Evolutionary conservation across 176 grass and related monocot species (phyloP).

Genomic region (Melocanna baccifera): DNA sequence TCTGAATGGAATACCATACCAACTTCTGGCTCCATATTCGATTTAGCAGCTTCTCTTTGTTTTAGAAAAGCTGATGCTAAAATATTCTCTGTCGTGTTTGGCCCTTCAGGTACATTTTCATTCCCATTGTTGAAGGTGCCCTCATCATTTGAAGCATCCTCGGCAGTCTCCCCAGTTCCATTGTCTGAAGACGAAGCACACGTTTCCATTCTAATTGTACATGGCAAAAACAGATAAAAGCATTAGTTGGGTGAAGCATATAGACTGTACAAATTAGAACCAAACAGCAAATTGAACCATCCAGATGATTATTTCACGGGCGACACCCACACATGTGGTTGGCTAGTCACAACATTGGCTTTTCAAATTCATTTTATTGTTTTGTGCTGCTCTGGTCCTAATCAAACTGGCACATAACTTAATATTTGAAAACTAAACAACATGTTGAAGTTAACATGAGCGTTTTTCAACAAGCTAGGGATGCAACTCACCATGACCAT

Average conservation of each 20-base stretch:
- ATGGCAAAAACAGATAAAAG: background rate
- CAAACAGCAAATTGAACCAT: background rate
- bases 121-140: background rate
- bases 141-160: conserved; percentile 40
- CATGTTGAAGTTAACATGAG: background rate
- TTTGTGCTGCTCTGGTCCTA: background rate
- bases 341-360: background rate
- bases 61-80: conserved; percentile 1
- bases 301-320: background rate
- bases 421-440: background rate
- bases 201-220: background rate
- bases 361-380: background rate
- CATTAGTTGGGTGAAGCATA: background rate
- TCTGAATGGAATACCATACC: conserved; percentile 56
- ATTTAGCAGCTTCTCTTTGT: conserved; percentile 1
- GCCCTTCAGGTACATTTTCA: background rate
- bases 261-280: background rate
- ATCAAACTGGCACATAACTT: background rate
- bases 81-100: conserved; percentile 6
- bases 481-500: background rate
- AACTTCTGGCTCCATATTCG: conserved; percentile 40
- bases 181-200: conserved; percentile 23
- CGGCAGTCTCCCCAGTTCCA: conserved; percentile 24
- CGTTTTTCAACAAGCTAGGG: background rate
- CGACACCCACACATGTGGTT: background rate